These are phyloP conservation scores for Uronychia binucleata DNA, from an alignment of 73 alveolate species.

Conservation along the genomic window DNA sequence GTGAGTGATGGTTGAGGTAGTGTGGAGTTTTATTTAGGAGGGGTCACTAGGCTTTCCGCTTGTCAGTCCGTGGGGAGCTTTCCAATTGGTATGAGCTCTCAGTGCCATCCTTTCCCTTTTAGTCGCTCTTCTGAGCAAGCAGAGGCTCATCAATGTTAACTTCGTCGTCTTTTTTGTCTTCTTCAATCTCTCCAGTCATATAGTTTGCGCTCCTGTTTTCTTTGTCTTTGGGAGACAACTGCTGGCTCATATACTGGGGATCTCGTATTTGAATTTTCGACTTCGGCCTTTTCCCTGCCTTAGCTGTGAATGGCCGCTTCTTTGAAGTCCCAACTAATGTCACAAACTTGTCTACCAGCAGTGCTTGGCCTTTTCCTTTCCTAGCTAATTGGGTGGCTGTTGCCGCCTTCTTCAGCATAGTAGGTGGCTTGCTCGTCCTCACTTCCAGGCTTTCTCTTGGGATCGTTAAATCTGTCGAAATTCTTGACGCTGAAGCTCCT, in stretches of 20 bases:
- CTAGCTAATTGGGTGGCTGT: neutral
- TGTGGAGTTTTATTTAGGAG: too few relatives aligned
- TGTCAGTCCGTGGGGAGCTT: neutral
- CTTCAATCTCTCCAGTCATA: neutral
- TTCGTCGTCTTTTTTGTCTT: neutral
- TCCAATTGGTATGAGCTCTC: neutral
- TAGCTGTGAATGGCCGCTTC: neutral
- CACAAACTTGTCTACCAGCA: neutral
- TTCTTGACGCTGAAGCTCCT: constrained; percentile 1
- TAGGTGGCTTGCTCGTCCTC: neutral
- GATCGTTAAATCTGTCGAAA: neutral
- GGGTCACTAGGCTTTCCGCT: too few relatives aligned
- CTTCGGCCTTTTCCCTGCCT: neutral
- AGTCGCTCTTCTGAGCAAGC: neutral
- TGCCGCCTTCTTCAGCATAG: neutral
- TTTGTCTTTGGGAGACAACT: neutral
- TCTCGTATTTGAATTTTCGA: neutral
- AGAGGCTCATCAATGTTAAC: neutral
- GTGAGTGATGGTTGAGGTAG: too few relatives aligned
- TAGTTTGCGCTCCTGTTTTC: neutral
- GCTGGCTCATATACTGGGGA: neutral
- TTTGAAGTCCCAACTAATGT: neutral
- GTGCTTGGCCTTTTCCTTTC: neutral
- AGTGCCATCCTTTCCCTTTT: neutral
- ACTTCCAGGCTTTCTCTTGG: neutral